Conservation (phyloP, 176 grass and related monocot genomes). For the Eleusine indica region DNA sequence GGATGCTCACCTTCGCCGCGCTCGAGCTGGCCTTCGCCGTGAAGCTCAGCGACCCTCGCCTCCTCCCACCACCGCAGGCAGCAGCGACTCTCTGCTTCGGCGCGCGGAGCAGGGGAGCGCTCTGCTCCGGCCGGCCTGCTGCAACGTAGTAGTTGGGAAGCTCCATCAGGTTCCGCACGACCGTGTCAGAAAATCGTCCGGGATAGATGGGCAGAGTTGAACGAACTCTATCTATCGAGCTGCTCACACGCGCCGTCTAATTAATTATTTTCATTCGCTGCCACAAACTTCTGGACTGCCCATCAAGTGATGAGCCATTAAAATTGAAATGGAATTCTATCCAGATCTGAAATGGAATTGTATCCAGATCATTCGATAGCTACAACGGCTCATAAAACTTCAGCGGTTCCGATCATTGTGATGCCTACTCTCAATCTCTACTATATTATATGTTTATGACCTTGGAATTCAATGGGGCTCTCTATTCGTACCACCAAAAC, state of each 20-base stretch:
- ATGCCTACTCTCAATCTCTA: background rate
- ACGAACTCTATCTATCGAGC: background rate
- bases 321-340: background rate
- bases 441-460: background rate
- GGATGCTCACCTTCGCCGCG: conserved; percentile 56
- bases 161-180: conserved; percentile 10
- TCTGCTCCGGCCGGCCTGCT: conserved; percentile 21
- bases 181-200: background rate
- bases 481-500: too few relatives aligned
- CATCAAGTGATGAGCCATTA: background rate
- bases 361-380: background rate
- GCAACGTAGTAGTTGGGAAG: background rate
- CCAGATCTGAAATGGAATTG: too few relatives aligned
- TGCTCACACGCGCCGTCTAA: background rate
- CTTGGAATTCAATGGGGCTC: background rate
- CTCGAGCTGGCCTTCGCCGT: conserved; percentile 36
- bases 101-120: background rate
- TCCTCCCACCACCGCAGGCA: background rate
- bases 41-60: conserved; percentile 18
- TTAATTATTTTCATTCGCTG: background rate
- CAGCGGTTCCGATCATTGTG: background rate
- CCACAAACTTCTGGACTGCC: background rate
- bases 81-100: background rate
- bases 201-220: background rate
- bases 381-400: too few relatives aligned